These are phyloP conservation scores for Kurtzmaniella quercitrusa DNA, from an alignment of 1,139 yeast genomes.

Conservation along the genomic window DNA sequence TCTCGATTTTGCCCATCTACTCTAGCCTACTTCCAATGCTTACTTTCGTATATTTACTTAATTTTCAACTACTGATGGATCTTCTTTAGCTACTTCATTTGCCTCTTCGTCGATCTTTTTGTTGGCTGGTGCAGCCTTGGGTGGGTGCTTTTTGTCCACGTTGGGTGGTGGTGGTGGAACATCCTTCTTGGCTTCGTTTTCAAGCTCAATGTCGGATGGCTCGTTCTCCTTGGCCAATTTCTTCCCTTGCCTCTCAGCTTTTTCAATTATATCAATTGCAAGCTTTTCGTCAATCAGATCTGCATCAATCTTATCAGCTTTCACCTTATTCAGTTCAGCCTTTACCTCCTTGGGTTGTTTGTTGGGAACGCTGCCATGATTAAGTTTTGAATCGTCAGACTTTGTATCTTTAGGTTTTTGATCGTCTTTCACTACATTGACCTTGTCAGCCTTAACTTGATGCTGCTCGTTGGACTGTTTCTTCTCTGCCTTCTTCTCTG, in stretches of 20 bases:
- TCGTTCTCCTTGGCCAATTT: not conserved
- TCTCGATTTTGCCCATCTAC: no score
- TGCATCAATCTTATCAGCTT: not conserved
- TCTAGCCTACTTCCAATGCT: slow-evolving; percentile 6
- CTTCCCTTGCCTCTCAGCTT: not conserved
- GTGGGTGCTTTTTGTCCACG: slow-evolving; percentile 30
- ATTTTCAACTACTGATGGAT: slow-evolving; percentile 21
- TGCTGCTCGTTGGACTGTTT: not conserved
- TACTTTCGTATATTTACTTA: slow-evolving; percentile 2
- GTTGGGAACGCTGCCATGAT: slow-evolving; percentile 10
- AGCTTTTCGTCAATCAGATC: not conserved
- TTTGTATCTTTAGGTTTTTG: slow-evolving; percentile 4
- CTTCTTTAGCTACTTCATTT: slow-evolving; percentile 31
- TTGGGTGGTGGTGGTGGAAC: slow-evolving; percentile 4
- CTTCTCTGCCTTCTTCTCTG: not conserved
- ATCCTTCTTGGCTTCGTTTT: slow-evolving; percentile 1
- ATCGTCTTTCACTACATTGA: not conserved
- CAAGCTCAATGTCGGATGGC: not conserved
- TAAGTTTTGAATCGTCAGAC: no score
- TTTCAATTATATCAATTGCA: not conserved
- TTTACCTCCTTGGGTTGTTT: slow-evolving; percentile 16
- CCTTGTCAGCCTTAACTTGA: no score
- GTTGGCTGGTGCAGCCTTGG: slow-evolving; percentile 43
- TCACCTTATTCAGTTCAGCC: not conserved
- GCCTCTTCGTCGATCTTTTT: slow-evolving; percentile 37